phyloP scores from a whole-genome alignment of 345 rosid species.

The Heritiera fomes region DNA sequence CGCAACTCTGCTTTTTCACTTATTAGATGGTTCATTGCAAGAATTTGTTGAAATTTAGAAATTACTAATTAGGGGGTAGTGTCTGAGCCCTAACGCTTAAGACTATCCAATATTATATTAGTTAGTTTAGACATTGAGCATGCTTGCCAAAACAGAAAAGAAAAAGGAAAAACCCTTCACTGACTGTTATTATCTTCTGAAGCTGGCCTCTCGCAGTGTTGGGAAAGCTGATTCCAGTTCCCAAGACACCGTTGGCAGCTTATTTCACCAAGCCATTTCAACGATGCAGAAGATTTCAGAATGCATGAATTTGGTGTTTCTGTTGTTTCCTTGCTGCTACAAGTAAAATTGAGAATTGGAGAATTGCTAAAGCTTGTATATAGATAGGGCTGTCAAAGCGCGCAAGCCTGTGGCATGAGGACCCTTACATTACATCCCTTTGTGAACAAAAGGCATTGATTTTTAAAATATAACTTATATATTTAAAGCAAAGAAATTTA shows the following conservation, averaged over 20 bases:
- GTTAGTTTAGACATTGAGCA: neutral
- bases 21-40: neutral
- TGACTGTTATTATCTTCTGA: constrained; percentile 8
- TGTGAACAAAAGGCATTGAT: no score
- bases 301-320: constrained; percentile 22
- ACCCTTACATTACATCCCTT: no score
- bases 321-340: neutral
- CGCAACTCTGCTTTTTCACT: neutral
- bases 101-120: neutral
- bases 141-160: neutral
- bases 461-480: no score
- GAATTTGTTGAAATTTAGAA: neutral
- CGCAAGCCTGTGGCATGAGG: no score
- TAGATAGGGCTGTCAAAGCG: neutral
- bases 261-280: constrained; percentile 50
- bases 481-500: no score
- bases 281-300: constrained; percentile 34
- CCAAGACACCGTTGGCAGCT: constrained; percentile 62
- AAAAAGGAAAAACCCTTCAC: neutral
- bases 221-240: constrained; percentile 85
- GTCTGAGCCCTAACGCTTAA: neutral
- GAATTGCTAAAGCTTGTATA: neutral
- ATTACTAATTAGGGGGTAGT: neutral
- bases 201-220: constrained; percentile 93
- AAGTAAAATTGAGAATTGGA: neutral